Evolutionary conservation across 2,329 filamentous ascomycete species (phyloP), one percentile per base, ranked within the genome.

Genomic region (Aspergillus quadrilineatus): DNA sequence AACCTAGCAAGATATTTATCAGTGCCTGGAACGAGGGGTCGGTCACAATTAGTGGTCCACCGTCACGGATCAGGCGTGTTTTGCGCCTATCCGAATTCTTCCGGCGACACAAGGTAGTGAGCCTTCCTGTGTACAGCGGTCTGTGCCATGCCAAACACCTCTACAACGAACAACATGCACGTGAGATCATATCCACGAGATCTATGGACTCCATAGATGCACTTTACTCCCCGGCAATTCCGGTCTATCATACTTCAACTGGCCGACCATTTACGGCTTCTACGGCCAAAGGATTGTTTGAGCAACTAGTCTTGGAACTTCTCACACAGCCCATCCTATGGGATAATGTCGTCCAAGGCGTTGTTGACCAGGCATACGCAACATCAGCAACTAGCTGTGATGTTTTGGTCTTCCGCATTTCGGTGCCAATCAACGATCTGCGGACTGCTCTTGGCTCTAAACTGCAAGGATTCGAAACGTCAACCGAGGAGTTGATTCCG

Each of bases 131-230:
- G 0, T 69, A 67, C 55, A 63, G 63, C 0, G 69, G 69, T 4
- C 51, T 70, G 1, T 70, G 69, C 30, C 69, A 72, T 59, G 77
- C 81, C 14, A 75, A 69, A 50, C 77, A 79, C 43, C 74, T 78
- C 3, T 87, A 85, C 63, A 69, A 44, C 28, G 6, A 22, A 4
- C 28, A 61, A 4, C 49, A 69, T 59, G 56, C 60, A 10, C 22
- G 36, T 17, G n/a, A 41, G 10, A 42, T 56, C 7, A 41, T 46
- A 12, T 12, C 29, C 9, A 55, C 46, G 6, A 34, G 29, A 10
- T 45, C 53, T 4, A 50, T 55, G 17, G 37, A 46, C 15, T 28
- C 7, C 15, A 17, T 55, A 10, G 29, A 50, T 28, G 22, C 29
- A 17, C 30, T 12, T 12, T 55, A 45, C 28, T 30, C 14, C 3